Evolutionary conservation across 805 yeast species (phyloP), one percentile per base, ranked within the genome.

Genomic region (Candida berthetii): DNA sequence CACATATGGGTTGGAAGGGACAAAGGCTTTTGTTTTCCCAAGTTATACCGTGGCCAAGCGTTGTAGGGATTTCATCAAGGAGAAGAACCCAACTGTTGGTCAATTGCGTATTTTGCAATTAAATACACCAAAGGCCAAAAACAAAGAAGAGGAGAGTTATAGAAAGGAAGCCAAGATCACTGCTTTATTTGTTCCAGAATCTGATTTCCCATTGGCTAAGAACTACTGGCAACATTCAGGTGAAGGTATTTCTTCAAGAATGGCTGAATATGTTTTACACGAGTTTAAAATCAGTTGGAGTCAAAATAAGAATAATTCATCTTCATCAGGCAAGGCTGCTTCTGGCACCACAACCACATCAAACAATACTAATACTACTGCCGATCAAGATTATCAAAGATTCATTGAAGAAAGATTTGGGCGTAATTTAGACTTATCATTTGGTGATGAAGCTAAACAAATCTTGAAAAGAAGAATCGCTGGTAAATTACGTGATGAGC

Each of bases 191-290:
- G 81, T 93, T 46, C 85, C 84, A 54, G 86, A 86, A 2, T 60
- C 68, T 2, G 66, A 69, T 3, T 79, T 72, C 44, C 79, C 70
- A 47, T 60, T 85, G 4, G 90, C 93, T 32, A 89, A 87, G 57
- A 79, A 79, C 52, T 93, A 87, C 64, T 93, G 99, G 99, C 97
- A 91, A 60, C 96, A 90, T 55, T 70, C 96, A 0, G 99, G 99
- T 22, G 97, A 91, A 61, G 96, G 96, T n/a, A 76, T 93, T 22
- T 86, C 96, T 14, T 86, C 96, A 29, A 71, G 98, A 53, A 66
- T 82, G 58, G 97, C 89, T 1, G 96, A 90, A 61, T 93, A 87
- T 54, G 79, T 85, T 37, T 62, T 84, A 44, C 78, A 77, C 45
- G 86, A 80, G 56, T 63, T 84, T 47, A 9, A 47, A 50, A 18